These are phyloP conservation scores for Spathaspora hagerdaliae DNA, from an alignment of 805 yeast genomes.

Conservation along the genomic window DNA sequence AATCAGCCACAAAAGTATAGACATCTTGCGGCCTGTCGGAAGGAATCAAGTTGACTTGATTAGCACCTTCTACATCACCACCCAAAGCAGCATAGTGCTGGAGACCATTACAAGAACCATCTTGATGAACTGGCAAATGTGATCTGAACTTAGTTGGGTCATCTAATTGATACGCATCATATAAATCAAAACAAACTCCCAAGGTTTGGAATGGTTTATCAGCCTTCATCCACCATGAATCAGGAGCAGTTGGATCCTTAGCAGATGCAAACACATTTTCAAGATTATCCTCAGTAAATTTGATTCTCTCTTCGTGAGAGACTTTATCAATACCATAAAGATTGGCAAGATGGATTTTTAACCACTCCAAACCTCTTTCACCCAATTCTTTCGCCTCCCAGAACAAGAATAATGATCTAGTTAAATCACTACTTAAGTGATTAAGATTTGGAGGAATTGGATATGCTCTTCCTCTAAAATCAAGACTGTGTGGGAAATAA, in stretches of 20 bases:
- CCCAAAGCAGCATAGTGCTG: conserved; percentile 88
- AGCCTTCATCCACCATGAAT: conserved; percentile 66
- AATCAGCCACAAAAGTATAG: conserved; percentile 62
- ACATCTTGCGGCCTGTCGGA: conserved; percentile 75
- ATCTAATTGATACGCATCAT: conserved; percentile 54
- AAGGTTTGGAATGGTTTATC: conserved; percentile 85
- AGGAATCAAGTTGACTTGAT: conserved; percentile 71
- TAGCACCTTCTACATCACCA: conserved; percentile 81
- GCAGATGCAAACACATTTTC: conserved; percentile 57
- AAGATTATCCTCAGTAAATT: conserved; percentile 55
- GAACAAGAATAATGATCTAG: conserved; percentile 65
- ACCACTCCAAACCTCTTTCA: conserved; percentile 61
- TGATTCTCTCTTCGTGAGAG: conserved; percentile 58
- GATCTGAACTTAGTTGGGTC: conserved; percentile 66
- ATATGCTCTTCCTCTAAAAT: conserved; percentile 81
- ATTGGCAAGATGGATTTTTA: conserved; percentile 72
- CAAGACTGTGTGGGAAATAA: conserved; percentile 77
- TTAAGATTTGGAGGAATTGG: conserved; percentile 79
- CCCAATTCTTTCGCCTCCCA: conserved; percentile 78
- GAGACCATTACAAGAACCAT: conserved; percentile 83
- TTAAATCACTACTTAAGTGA: conserved; percentile 75
- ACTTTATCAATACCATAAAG: conserved; percentile 73
- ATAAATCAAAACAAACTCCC: conserved; percentile 64
- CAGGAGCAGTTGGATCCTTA: conserved; percentile 52
- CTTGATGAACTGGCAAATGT: conserved; percentile 79